phyloP scores from a whole-genome alignment of 1,139 yeast genomes.

The Dujonia santamariae region DNA sequence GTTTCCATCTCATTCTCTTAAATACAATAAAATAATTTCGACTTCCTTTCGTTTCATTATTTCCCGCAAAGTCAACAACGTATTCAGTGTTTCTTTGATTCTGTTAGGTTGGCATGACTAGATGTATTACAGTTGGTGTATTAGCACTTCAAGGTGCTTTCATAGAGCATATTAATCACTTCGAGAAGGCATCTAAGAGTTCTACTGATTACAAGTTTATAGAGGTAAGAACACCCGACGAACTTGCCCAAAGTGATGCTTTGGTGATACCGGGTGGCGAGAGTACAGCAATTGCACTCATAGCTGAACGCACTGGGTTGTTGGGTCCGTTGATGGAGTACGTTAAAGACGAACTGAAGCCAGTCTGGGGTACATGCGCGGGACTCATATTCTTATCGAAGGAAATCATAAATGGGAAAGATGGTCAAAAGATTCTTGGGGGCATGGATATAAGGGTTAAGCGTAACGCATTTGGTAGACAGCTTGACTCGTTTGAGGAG shows the following conservation, averaged over 20 bases:
- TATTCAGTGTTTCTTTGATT: background rate
- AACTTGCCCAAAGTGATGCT: slow-evolving; percentile 53
- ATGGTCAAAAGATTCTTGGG: slow-evolving; percentile 60
- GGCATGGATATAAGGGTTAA: slow-evolving; percentile 64
- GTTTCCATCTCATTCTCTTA: no score
- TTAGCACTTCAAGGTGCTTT: slow-evolving; percentile 83
- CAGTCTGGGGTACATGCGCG: slow-evolving; percentile 88
- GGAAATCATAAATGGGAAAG: slow-evolving; percentile 52
- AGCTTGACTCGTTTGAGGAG: slow-evolving; percentile 61
- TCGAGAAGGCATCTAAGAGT: slow-evolving; percentile 34
- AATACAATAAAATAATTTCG: no score
- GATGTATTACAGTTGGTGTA: slow-evolving; percentile 51
- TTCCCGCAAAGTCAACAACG: no score
- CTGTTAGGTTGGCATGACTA: slow-evolving; percentile 12
- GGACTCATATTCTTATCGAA: slow-evolving; percentile 70
- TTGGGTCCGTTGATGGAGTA: slow-evolving; percentile 53
- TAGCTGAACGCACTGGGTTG: slow-evolving; percentile 64
- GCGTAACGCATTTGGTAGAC: slow-evolving; percentile 80
- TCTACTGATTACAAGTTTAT: slow-evolving; percentile 28
- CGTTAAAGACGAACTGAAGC: slow-evolving; percentile 49
- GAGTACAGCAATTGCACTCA: slow-evolving; percentile 70
- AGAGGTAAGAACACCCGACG: slow-evolving; percentile 52
- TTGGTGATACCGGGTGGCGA: slow-evolving; percentile 82
- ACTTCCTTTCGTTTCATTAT: no score
- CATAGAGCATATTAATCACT: slow-evolving; percentile 61